These are phyloP conservation scores for Amoebophrya sp. DNA, from an alignment of 169 alveolate species.

Conservation along the genomic window DNA sequence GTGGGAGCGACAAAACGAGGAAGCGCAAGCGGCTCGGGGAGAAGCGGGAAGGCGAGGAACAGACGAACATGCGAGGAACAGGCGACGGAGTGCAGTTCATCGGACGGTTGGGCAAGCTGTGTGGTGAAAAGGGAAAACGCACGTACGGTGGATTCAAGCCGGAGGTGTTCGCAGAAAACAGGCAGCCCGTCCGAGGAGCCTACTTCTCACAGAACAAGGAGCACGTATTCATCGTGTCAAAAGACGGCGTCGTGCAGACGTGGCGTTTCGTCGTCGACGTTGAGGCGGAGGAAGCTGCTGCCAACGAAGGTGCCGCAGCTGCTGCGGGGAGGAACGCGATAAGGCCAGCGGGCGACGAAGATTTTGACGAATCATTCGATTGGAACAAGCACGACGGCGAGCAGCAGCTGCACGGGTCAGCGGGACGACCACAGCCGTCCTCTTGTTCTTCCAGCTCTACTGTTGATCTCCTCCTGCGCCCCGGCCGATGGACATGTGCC, in stretches of 20 bases:
- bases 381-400: not conserved
- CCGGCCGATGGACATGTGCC: not conserved
- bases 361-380: too few species aligned
- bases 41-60: not conserved
- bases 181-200: not conserved
- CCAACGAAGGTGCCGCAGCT: not conserved
- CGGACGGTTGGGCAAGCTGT: not conserved
- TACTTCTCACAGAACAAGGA: not conserved
- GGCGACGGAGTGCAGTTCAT: not conserved
- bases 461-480: not conserved
- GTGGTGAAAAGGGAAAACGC: not conserved
- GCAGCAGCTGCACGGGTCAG: not conserved
- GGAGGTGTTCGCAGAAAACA: not conserved
- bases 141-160: not conserved
- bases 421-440: not conserved
- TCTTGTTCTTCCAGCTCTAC: not conserved
- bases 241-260: not conserved
- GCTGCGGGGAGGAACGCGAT: not conserved
- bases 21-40: not conserved
- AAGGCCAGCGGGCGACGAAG: not conserved
- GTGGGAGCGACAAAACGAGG: not conserved
- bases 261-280: not conserved
- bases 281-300: not conserved
- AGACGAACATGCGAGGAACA: not conserved
- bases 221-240: not conserved